phyloP scores from a whole-genome alignment of 805 yeast genomes.

The Saccharomyces eubayanus region DNA sequence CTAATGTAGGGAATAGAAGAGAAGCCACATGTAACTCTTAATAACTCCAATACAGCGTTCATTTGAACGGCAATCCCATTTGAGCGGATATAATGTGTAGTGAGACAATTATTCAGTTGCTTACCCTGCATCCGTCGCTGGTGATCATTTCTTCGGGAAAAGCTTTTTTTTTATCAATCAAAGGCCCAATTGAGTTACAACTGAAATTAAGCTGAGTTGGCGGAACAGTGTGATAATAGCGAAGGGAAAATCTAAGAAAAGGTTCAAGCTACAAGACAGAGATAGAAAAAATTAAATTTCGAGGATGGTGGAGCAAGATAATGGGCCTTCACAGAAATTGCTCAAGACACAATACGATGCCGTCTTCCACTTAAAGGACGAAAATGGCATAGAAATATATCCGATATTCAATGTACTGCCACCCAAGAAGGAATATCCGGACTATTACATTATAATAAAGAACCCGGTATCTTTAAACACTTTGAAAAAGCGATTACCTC shows the following conservation, averaged over 20 bases:
- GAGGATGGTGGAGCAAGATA: neutral
- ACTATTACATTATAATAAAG: conserved; percentile 69
- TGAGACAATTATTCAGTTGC: too few relatives aligned
- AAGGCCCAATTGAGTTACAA: neutral
- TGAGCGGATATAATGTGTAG: too few relatives aligned
- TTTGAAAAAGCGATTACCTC: conserved; percentile 51
- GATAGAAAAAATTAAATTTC: neutral
- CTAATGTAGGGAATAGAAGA: neutral
- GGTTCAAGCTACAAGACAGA: neutral
- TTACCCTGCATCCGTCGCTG: neutral
- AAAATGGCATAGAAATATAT: conserved; percentile 20
- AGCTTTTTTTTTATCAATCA: neutral
- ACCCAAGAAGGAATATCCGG: conserved; percentile 54
- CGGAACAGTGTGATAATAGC: neutral
- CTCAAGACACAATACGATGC: conserved; percentile 12
- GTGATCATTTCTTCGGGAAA: neutral
- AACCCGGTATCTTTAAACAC: conserved; percentile 75
- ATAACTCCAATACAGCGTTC: neutral
- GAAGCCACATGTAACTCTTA: neutral
- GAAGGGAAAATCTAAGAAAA: neutral
- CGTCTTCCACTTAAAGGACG: conserved; percentile 21
- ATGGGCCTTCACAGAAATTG: neutral
- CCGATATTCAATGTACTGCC: conserved; percentile 43
- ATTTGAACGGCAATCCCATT: too few relatives aligned
- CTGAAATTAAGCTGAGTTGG: neutral